Base-by-base conservation (phyloP, 164 flowering plant genomes). In the Protea cynaroides region DNA sequence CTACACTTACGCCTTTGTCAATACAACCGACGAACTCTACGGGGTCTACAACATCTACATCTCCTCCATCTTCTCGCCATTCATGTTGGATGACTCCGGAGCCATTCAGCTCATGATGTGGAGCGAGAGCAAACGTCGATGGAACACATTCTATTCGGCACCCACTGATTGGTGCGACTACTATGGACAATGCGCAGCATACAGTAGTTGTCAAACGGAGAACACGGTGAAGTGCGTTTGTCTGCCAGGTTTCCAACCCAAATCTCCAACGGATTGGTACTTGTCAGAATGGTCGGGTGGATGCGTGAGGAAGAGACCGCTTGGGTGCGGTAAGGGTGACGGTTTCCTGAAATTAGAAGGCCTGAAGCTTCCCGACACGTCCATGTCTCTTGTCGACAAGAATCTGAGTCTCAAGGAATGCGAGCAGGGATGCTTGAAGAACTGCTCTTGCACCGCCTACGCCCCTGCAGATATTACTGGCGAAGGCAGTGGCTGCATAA, bases 381-480 rank as follows among this genome's bases (percentile, higher is more conserved):
- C 2, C 13, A 19, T 24, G 13, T 62, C 69, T 7, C 50, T 37
- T 62, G n/a, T 65, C 8, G 62, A 67, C 12, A 15, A 0, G 11
- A 71, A 60, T 19, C 61, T 68, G 73, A 58, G 17, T 21, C 58
- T 73, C 0, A 22, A 44, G 12, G 75, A 78, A 43, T 78, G 82
- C n/a, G 22, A 58, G 59, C 24, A 8, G 1, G 47, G 14, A 52
- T 80, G 83, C 69, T 12, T 64, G 62, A 66, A 47, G 47, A 73
- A 77, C 46, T 77, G 83, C 64, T 65, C 72, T 25, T 80, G 83
- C 47, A 65, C 47, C 22, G 83, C 80, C 52, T 80, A 74, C 56
- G 25, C 83, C 0, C 59, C 25, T 57, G 23, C 61, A 0, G 55
- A 77, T 59, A 52, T 63, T 14, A 54, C 46, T 1, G 57, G 47